These are phyloP conservation scores for Fusarium guadeloupense DNA, from an alignment of 2,329 filamentous ascomycete genomes.

Conservation along the genomic window DNA sequence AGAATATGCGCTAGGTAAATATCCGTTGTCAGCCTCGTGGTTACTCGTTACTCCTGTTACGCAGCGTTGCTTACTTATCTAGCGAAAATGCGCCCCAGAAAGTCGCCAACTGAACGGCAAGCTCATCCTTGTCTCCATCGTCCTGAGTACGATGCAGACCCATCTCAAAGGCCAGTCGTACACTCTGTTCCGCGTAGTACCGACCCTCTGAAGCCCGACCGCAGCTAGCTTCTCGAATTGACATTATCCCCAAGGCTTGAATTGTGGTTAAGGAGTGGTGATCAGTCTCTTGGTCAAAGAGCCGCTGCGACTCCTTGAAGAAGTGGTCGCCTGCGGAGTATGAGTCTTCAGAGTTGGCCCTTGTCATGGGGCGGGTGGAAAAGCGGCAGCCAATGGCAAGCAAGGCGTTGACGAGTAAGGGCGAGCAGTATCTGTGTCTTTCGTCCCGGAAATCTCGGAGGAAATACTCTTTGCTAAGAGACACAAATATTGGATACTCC, in stretches of 20 bases:
- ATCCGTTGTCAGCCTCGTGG: conserved; percentile 26
- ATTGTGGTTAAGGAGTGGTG: conserved; percentile 73
- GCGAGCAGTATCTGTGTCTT: conserved; percentile 70
- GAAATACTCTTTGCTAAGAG: conserved; percentile 76
- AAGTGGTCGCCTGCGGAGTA: conserved; percentile 76
- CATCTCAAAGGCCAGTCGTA: conserved; percentile 76
- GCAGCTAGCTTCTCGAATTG: conserved; percentile 75
- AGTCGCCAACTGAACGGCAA: conserved; percentile 65
- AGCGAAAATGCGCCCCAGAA: conserved; percentile 70
- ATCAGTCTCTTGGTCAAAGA: conserved; percentile 66
- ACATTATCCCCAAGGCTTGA: conserved; percentile 81
- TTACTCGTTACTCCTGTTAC: not conserved
- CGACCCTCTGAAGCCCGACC: conserved; percentile 77
- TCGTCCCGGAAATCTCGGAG: conserved; percentile 70
- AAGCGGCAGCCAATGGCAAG: conserved; percentile 73
- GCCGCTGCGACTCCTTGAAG: conserved; percentile 72
- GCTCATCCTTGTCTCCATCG: conserved; percentile 61
- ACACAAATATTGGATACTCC: conserved; percentile 78
- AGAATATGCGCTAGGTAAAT: conserved; percentile 64
- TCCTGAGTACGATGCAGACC: conserved; percentile 67
- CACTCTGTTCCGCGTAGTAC: conserved; percentile 75
- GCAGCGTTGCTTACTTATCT: conserved; percentile 64
- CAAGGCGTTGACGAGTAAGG: conserved; percentile 71
- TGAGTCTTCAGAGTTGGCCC: conserved; percentile 67
- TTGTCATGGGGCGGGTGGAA: conserved; percentile 70